Evolutionary conservation across 2,329 filamentous ascomycete species (phyloP), one percentile per base, ranked within the genome.

Genomic region (Fusarium beomiforme): DNA sequence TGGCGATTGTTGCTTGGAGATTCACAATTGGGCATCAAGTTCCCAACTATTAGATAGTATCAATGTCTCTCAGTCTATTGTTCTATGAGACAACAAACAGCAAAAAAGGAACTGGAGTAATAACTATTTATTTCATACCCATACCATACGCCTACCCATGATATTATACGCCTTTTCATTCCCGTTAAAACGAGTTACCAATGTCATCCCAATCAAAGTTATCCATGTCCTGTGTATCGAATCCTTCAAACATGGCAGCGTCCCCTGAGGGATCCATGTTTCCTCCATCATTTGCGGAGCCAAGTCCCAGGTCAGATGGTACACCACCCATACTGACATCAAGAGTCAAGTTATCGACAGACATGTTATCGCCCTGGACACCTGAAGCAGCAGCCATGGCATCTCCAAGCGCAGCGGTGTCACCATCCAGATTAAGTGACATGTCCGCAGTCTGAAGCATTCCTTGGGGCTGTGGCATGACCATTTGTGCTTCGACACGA

Each of bases 401-500:
- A 50, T 85, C 83, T 14, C 77, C 81, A 19, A 86, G 76, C 67
- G 78, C 70, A 4, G 75, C 70, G 0, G 83, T 78, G 21, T 81
- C 81, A 12, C 79, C 81, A 56, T 80, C 80, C 7, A 85, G 71
- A 36, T 78, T 81, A 9, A 86, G 78, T 16, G 77, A 78, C 55
- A 87, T 81, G 39, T 82, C 83, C 8, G 78, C 77, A 26, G 78
- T 78, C 46, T 83, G 83, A 21, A 87, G 79, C 72, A 87, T 83
- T 5, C 79, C 74, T 56, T 82, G 81, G 6, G 80, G 75, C 57
- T 81, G 80, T 24, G 81, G 80, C 74, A 77, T 79, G 36, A 83
- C 81, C 83, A 92, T 85, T 76, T 91, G 90, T n/a, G 87, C 85
- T 79, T 93, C 90, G 14, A 93, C 90, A 5, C 86, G 84, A 29